phyloP scores from a whole-genome alignment of 306 rosid species.

The Casuarina glauca region DNA sequence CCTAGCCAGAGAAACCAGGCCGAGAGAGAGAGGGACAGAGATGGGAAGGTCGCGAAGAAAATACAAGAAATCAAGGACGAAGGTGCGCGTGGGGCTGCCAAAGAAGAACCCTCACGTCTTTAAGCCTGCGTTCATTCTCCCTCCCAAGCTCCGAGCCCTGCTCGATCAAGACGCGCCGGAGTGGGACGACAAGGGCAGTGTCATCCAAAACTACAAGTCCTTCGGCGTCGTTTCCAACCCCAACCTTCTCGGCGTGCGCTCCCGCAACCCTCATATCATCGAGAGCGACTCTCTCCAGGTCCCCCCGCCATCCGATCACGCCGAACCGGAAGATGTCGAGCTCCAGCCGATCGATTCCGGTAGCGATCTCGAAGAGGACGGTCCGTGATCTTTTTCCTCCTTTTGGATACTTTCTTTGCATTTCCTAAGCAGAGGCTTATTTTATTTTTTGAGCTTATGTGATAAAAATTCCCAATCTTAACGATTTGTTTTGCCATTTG shows the following conservation, averaged over 20 bases:
- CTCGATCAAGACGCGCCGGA: constrained; percentile 25
- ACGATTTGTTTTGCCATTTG: neutral
- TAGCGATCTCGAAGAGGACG: constrained; percentile 91
- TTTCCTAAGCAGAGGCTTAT: neutral
- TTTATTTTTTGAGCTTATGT: neutral
- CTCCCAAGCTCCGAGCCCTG: constrained; percentile 67
- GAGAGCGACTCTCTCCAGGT: constrained; percentile 51
- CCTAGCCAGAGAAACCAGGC: constrained; percentile 3
- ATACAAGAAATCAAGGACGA: constrained; percentile 61
- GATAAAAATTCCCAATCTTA: neutral
- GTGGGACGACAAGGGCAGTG: constrained; percentile 74
- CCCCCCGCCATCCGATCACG: constrained; percentile 26
- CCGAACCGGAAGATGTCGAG: constrained; percentile 13
- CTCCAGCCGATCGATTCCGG: constrained; percentile 46
- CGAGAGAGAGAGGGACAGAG: constrained; percentile 11
- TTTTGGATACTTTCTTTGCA: neutral
- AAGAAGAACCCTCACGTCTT: constrained; percentile 65
- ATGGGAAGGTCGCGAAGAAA: constrained; percentile 96
- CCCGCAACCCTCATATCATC: constrained; percentile 54
- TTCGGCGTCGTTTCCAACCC: constrained; percentile 82
- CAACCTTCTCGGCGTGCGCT: constrained; percentile 55
- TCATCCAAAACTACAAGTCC: constrained; percentile 65
- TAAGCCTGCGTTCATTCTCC: constrained; percentile 75
- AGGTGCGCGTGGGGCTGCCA: constrained; percentile 76
- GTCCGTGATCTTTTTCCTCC: constrained; percentile 34